phyloP scores from a whole-genome alignment of 495 filamentous ascomycete species.

The Bryoglossum gracile region DNA sequence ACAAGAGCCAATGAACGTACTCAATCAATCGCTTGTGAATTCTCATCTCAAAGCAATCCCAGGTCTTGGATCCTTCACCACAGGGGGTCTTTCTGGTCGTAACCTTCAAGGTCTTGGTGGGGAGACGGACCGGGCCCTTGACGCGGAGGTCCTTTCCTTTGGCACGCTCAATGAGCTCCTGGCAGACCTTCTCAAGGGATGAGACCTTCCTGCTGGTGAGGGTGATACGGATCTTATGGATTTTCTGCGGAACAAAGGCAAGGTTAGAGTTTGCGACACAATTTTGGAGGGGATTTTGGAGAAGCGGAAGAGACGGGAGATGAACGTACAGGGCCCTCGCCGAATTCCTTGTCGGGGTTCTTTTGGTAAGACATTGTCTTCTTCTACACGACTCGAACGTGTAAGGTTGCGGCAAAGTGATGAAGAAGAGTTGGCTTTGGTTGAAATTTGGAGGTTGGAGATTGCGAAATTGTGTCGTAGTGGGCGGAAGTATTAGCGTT shows the following conservation, averaged over 20 bases:
- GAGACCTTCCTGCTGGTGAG: slow-evolving; percentile 87
- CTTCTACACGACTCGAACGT: slow-evolving; percentile 62
- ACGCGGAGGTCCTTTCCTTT: slow-evolving; percentile 97
- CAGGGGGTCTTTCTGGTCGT: slow-evolving; percentile 94
- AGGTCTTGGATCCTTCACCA: slow-evolving; percentile 99
- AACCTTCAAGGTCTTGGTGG: slow-evolving; percentile 94
- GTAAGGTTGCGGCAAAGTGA: slow-evolving; percentile 76
- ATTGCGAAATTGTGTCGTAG: slow-evolving; percentile 10
- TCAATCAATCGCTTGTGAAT: slow-evolving; percentile 98
- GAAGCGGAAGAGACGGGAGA: background rate
- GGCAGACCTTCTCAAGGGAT: slow-evolving; percentile 96
- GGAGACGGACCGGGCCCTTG: slow-evolving; percentile 98
- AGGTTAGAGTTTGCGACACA: background rate
- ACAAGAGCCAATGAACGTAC: slow-evolving; percentile 44
- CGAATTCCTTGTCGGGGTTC: slow-evolving; percentile 92
- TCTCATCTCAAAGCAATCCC: slow-evolving; percentile 98
- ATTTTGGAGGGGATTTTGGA: background rate
- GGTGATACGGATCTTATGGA: slow-evolving; percentile 98
- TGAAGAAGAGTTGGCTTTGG: slow-evolving; percentile 43
- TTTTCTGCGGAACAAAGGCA: slow-evolving; percentile 52
- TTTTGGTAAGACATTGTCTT: slow-evolving; percentile 74
- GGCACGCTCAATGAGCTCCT: slow-evolving; percentile 96
- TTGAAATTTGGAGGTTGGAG: slow-evolving; percentile 5
- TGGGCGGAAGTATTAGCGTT: slow-evolving; percentile 39
- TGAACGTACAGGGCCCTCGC: slow-evolving; percentile 64